phyloP scores from a whole-genome alignment of 2,329 filamentous ascomycete species.

The Neoscytalidium dimidiatum region DNA sequence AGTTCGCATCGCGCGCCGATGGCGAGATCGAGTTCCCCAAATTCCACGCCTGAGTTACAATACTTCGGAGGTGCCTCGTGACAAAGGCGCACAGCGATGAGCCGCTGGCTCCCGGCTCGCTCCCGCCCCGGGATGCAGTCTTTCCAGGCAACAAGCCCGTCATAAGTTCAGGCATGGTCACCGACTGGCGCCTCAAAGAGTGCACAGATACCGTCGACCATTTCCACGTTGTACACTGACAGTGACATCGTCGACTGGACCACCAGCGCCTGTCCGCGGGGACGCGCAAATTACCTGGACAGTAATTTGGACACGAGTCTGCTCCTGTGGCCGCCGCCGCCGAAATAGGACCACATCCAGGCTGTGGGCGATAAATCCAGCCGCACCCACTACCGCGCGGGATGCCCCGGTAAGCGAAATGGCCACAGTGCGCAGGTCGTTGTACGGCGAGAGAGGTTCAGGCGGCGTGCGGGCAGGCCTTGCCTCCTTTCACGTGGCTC shows the following conservation, averaged over 20 bases:
- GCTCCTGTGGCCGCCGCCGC: neutral
- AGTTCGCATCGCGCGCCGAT: neutral
- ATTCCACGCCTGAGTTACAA: neutral
- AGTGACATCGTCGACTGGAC: neutral
- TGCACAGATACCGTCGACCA: slow-evolving; percentile 3
- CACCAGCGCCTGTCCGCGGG: neutral
- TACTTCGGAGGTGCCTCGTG: slow-evolving; percentile 5
- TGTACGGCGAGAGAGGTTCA: neutral
- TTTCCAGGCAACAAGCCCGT: slow-evolving; percentile 4
- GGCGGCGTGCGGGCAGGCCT: neutral
- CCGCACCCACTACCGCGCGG: neutral
- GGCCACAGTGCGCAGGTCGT: slow-evolving; percentile 5
- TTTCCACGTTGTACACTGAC: neutral
- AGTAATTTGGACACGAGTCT: slow-evolving; percentile 14
- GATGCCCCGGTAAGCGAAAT: slow-evolving; percentile 16
- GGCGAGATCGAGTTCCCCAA: neutral
- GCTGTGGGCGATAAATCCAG: neutral
- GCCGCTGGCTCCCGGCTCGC: neutral
- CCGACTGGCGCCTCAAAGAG: neutral
- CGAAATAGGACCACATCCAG: neutral
- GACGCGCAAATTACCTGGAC: slow-evolving; percentile 11
- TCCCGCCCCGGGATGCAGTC: neutral
- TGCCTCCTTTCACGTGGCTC: slow-evolving; percentile 15
- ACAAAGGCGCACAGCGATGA: neutral
- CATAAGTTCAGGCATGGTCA: neutral